Evolutionary conservation across 352 stramenopile genomes (phyloP), one percentile per base, ranked within the genome.

Genomic region (Globisporangium apiculatum): DNA sequence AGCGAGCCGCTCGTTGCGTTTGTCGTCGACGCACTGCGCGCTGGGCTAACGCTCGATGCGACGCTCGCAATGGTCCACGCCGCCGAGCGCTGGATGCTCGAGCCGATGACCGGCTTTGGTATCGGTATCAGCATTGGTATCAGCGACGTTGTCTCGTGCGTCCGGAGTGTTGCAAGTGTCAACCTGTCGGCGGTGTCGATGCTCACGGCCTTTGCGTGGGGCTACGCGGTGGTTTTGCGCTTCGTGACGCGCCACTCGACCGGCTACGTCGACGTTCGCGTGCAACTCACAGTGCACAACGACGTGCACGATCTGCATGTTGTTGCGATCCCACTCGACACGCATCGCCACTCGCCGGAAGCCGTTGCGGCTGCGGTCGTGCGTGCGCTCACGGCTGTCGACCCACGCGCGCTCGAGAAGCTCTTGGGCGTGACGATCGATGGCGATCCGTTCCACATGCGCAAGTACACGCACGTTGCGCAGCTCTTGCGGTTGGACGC

Each of bases 291-390:
- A 2, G 66, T 74, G 35, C 60, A 79, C 53, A 71, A 83, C 51
- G 71, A 79, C 9, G 43, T 79, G 50, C 63, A 79, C n/a, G 71
- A 83, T 31, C 42, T 83, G n/a, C 73, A 83, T 43, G 42, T 83
- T 37, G 46, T 83, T 1, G 65, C 73, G 3, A 38, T 83, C 5
- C 62, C 73, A 2, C 37, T 83, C 2, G 70, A 77, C 8, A 55
- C 58, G 5, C 53, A 64, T n/a, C 68, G 68, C 18, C 72, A 77
- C 55, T 67, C 54, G 4, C 57, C 65, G 8, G 69, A 76, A n/a
- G 45, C 66, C 5, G 43, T 83, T 4, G 51, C 56, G 10, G 48
- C 49, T 0, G 48, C 61, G 31, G 42, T 83, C 17, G 57, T 72
- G 10, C 65, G 62, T 24, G 47, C 60, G n/a, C 56, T 83, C n/a